Evolutionary conservation across 495 filamentous ascomycete species (phyloP).

Genomic region (Talaromyces liani): DNA sequence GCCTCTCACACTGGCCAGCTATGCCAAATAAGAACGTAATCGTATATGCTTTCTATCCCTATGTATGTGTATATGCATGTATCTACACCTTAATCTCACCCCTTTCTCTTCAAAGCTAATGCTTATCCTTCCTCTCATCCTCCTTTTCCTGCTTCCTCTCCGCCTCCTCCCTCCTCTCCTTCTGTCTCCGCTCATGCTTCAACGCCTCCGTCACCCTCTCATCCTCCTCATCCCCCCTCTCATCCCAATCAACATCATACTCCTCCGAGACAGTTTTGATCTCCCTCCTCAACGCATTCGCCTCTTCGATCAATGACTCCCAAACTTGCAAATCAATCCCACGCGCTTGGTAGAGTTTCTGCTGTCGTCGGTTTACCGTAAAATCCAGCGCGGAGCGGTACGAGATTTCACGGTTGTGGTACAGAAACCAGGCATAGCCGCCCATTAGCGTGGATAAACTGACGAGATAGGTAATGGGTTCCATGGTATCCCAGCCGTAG

Average conservation of each 20-base stretch:
- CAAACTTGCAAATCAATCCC: slow-evolving; percentile 72
- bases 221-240: slow-evolving; percentile 66
- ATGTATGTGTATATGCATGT: neutral
- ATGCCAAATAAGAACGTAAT: neutral
- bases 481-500: slow-evolving; percentile 84
- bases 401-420: slow-evolving; percentile 81
- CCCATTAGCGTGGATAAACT: slow-evolving; percentile 77
- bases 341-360: slow-evolving; percentile 62
- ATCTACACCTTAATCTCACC: neutral
- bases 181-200: slow-evolving; percentile 51
- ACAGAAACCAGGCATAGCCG: slow-evolving; percentile 90
- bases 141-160: slow-evolving; percentile 38
- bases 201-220: slow-evolving; percentile 65
- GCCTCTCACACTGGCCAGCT: neutral
- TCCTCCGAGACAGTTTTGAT: slow-evolving; percentile 76
- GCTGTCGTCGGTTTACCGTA: slow-evolving; percentile 72
- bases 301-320: slow-evolving; percentile 74
- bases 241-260: slow-evolving; percentile 94
- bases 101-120: neutral
- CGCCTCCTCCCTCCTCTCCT: slow-evolving; percentile 38
- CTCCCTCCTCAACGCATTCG: slow-evolving; percentile 69
- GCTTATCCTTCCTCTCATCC: slow-evolving; percentile 24
- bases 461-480: slow-evolving; percentile 84
- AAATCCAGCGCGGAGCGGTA: slow-evolving; percentile 81
- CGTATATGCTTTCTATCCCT: neutral